Conservation (phyloP, 2,329 filamentous ascomycete genomes). For the Sporothrix mexicana region DNA sequence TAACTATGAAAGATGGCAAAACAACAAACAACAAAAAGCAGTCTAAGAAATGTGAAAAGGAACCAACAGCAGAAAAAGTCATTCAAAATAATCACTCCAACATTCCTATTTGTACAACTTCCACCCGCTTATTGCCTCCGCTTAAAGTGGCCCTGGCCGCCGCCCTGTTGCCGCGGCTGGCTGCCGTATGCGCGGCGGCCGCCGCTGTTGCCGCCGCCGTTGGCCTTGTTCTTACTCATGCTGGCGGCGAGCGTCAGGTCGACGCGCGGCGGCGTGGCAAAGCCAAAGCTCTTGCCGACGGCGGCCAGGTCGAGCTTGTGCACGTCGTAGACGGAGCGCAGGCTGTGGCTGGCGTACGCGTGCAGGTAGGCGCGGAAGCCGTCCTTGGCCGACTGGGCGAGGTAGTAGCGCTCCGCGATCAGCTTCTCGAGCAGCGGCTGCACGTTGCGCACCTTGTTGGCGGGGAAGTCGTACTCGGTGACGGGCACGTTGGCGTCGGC, state of each 20-base stretch:
- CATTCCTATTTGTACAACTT: neutral
- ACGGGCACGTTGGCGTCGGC: constrained; percentile 92
- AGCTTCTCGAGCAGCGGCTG: constrained; percentile 92
- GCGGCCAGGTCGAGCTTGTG: constrained; percentile 82
- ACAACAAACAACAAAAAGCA: neutral
- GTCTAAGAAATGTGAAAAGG: neutral
- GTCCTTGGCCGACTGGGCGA: constrained; percentile 83
- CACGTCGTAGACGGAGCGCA: constrained; percentile 84
- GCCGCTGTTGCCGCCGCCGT: constrained; percentile 47
- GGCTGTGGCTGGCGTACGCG: constrained; percentile 86
- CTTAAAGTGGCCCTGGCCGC: constrained; percentile 36
- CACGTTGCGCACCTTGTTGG: constrained; percentile 89
- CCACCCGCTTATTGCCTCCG: constrained; percentile 20
- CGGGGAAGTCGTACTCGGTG: constrained; percentile 93
- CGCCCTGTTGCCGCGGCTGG: constrained; percentile 66
- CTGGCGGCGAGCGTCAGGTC: constrained; percentile 80
- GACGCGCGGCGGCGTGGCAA: constrained; percentile 75
- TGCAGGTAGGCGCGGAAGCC: constrained; percentile 91
- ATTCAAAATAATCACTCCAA: neutral
- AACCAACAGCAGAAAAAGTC: neutral
- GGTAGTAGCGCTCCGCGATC: constrained; percentile 93
- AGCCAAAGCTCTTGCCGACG: constrained; percentile 84
- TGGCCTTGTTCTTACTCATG: constrained; percentile 75
- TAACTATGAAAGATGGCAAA: neutral
- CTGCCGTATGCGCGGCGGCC: constrained; percentile 73